A percentile compares a stretch with the other conserved stretches of the same genome.
Evolutionary conservation across 148 eudicot genomes (phyloP).

Genomic region (Camellia japonica): DNA sequence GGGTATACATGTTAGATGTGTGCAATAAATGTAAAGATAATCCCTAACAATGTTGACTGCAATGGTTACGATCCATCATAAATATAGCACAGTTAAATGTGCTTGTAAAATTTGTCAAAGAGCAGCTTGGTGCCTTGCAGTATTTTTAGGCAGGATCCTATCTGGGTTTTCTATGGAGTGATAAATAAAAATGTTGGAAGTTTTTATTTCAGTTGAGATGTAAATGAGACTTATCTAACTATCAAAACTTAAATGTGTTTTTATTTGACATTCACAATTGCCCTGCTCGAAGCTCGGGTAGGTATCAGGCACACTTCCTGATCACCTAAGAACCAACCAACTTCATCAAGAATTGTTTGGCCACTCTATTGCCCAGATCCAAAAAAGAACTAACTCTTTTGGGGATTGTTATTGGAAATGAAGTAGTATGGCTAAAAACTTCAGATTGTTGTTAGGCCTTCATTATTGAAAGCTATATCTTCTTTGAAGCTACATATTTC

Average conservation of each 20-base stretch:
- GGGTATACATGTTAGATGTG: not conserved
- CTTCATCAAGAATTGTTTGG: not conserved
- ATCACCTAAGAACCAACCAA: not conserved
- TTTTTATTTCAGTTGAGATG: not conserved
- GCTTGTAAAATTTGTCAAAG: not conserved
- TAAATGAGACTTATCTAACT: not conserved
- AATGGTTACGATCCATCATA: not conserved
- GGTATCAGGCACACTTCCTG: not conserved
- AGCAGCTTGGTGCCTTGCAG: not conserved
- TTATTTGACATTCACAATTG: not conserved
- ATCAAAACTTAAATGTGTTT: not conserved
- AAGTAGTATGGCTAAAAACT: not conserved
- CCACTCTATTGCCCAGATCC: not conserved
- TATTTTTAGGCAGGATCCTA: not conserved
- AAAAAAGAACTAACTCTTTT: not conserved
- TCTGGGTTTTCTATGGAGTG: not conserved
- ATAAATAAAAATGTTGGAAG: not conserved
- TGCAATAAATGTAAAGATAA: not conserved
- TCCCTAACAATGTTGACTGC: not conserved
- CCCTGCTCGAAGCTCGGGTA: not conserved
- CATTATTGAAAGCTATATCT: not conserved
- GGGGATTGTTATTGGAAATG: not conserved
- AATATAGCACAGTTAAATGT: not conserved
- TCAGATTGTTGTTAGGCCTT: not conserved
- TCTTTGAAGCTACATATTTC: not conserved